Conservation (phyloP, 352 stramenopile genomes). For the Pythium sp. region DNA sequence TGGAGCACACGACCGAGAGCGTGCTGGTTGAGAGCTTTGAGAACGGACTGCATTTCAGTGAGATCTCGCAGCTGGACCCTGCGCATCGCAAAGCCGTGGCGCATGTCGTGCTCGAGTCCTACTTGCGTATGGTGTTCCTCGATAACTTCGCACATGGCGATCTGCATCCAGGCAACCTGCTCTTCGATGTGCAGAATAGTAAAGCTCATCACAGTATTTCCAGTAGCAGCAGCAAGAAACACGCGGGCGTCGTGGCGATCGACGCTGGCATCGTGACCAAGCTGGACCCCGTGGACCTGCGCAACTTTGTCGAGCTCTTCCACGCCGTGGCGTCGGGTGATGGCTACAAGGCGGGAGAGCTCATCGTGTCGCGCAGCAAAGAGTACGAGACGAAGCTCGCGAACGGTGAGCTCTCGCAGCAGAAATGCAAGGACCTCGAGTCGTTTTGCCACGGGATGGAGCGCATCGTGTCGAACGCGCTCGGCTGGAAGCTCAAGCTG, state of each 20-base stretch:
- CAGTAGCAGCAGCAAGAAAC: not conserved
- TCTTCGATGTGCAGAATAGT: constrained; percentile 49
- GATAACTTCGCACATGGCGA: constrained; percentile 95
- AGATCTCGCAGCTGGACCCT: constrained; percentile 49
- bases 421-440: constrained; percentile 70
- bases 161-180: constrained; percentile 91
- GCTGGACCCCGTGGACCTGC: constrained; percentile 68
- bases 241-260: constrained; percentile 64
- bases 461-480: constrained; percentile 61
- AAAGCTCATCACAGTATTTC: not conserved
- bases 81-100: constrained; percentile 63
- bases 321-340: constrained; percentile 77
- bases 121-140: constrained; percentile 94
- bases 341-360: constrained; percentile 71
- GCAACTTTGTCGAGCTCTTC: constrained; percentile 87
- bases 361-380: constrained; percentile 73
- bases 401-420: constrained; percentile 27
- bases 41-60: constrained; percentile 69
- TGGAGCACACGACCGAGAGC: constrained; percentile 70
- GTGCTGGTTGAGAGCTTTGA: constrained; percentile 93
- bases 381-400: constrained; percentile 22
- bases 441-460: constrained; percentile 76
- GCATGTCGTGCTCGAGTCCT: constrained; percentile 80
- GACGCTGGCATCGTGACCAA: constrained; percentile 86
- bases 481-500: constrained; percentile 61